These are phyloP conservation scores for Panus rudis DNA, from an alignment of 768 basidiomycete species.

Conservation along the genomic window DNA sequence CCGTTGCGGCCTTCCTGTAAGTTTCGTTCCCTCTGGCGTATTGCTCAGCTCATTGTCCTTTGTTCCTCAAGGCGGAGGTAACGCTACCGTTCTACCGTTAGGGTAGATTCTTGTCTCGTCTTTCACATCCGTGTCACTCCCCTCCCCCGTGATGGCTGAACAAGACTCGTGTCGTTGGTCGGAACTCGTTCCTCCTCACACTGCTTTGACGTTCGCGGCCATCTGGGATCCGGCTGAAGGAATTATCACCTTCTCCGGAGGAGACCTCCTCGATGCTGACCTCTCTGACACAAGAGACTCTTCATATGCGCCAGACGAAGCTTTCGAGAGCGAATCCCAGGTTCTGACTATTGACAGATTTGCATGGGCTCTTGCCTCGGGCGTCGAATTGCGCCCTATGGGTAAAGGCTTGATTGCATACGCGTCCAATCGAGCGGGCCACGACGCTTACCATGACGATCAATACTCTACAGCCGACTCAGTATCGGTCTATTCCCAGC, in stretches of 20 bases:
- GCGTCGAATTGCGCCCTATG: slow-evolving; percentile 13
- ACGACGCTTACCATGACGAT: too few relatives aligned
- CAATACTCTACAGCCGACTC: too few relatives aligned
- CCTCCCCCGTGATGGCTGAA: not conserved
- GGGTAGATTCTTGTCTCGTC: too few relatives aligned
- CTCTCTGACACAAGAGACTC: slow-evolving; percentile 1
- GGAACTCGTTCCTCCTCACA: slow-evolving; percentile 47
- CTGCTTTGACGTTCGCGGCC: slow-evolving; percentile 52
- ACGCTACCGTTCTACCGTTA: too few relatives aligned
- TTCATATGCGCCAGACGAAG: slow-evolving; percentile 16
- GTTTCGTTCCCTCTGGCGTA: too few relatives aligned
- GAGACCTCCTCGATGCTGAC: slow-evolving; percentile 32
- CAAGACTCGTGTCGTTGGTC: slow-evolving; percentile 39
- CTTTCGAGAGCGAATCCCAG: slow-evolving; percentile 19
- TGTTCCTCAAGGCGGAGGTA: too few relatives aligned
- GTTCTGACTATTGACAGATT: slow-evolving; percentile 22
- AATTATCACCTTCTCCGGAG: slow-evolving; percentile 49
- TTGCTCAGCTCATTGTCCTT: too few relatives aligned
- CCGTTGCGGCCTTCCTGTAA: too few relatives aligned
- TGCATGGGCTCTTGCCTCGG: slow-evolving; percentile 7
- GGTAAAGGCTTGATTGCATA: too few relatives aligned
- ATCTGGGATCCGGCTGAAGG: slow-evolving; percentile 54
- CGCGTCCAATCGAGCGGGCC: slow-evolving; percentile 3
- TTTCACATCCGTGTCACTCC: not conserved
- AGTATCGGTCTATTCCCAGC: too few relatives aligned